phyloP scores from a whole-genome alignment of 768 basidiomycete species.

The Rhizopogon vulgaris region DNA sequence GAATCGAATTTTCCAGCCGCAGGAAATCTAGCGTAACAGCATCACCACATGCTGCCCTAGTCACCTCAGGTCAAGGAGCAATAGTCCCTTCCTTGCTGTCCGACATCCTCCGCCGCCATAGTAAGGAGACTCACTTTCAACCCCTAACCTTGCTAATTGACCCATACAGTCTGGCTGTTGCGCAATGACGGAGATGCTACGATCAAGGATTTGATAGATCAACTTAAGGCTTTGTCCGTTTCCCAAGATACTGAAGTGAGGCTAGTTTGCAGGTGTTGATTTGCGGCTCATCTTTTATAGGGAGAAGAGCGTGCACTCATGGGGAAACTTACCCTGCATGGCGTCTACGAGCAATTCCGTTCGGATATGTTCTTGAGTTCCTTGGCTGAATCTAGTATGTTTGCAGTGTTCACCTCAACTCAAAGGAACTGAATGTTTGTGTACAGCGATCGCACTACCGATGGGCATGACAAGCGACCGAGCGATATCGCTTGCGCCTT shows the following conservation, averaged over 20 bases:
- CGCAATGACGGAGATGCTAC: constrained; percentile 50
- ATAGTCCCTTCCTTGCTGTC: constrained; percentile 59
- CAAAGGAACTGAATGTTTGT: constrained; percentile 6
- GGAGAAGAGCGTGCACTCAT: constrained; percentile 71
- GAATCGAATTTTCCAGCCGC: constrained; percentile 24
- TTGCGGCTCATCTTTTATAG: constrained; percentile 29
- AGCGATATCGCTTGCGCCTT: constrained; percentile 31
- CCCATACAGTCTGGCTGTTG: constrained; percentile 53
- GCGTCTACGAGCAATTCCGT: constrained; percentile 72
- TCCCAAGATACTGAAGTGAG: constrained; percentile 54
- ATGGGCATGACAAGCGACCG: constrained; percentile 62
- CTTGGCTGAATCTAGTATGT: constrained; percentile 83
- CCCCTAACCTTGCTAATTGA: constrained; percentile 1
- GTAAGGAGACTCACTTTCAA: constrained; percentile 35
- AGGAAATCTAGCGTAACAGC: constrained; percentile 39
- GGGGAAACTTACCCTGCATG: constrained; percentile 72
- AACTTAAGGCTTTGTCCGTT: constrained; percentile 49
- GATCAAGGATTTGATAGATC: constrained; percentile 50
- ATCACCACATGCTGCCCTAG: constrained; percentile 10
- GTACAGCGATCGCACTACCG: constrained; percentile 73
- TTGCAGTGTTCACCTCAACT: neutral
- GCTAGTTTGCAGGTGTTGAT: neutral
- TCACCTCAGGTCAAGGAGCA: constrained; percentile 35
- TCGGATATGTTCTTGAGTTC: constrained; percentile 89
- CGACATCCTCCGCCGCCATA: constrained; percentile 57